Base-by-base conservation (phyloP, 2,329 filamentous ascomycete species). In the Thyridium curvatum region DNA sequence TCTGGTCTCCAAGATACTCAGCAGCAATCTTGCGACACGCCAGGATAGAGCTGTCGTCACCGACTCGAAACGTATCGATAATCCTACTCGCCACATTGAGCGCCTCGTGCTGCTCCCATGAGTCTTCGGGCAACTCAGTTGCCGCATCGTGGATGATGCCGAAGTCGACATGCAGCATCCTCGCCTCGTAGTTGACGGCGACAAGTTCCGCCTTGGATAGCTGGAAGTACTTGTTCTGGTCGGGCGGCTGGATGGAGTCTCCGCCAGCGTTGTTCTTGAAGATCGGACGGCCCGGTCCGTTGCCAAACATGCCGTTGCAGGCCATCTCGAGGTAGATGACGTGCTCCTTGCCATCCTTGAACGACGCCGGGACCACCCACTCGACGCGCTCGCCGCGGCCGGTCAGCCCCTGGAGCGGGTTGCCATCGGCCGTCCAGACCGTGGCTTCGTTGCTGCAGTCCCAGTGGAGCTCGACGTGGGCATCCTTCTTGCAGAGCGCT, bases 271-370 rank as follows among this genome's bases (percentile, higher is more conserved):
- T 48, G 40, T 46, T 48, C 32, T 48, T 48, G 37, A 50, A 50
- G 29, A 50, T 43, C 21, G 45, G 45, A 9, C 42, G 37, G 4
- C 41, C 43, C 2, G 40, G 35, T 0, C 37, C 43, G 29, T 47
- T 47, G 65, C 80, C 80, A 55, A 84, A 83, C 77, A 84, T 83
- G 55, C 71, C 71, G 54, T 84, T 84, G 56, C 79, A 84, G 2
- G 80, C 80, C 77, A 83, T 82, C 58, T 84, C 80, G 42, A 84
- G 72, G 49, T 82, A 84, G 45, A 84, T 77, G 8, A 64, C 65
- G 51, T 84, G 78, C 47, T 74, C 67, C 45, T 78, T 72, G 28
- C 78, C 78, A 53, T 81, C 74, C 37, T 72, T 66, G 55, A 72
- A 82, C 17, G 57, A 51, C 17, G 73, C 59, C 0, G 80, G 79